Conservation (phyloP, 768 basidiomycete species). For the Kwoniella newhampshirensis region DNA sequence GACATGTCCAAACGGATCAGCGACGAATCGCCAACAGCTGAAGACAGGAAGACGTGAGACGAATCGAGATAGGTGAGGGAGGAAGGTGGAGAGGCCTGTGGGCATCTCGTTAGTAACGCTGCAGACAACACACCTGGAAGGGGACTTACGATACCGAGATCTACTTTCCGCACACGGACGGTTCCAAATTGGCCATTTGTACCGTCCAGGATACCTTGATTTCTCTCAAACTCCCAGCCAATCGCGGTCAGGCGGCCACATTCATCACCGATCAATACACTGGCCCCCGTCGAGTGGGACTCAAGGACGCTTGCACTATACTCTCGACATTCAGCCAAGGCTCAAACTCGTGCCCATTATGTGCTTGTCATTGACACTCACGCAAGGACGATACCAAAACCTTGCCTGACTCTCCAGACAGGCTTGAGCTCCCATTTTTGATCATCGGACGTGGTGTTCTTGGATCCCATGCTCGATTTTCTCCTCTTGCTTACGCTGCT, state of each 20-base stretch:
- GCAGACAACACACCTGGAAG: background rate
- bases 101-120: background rate
- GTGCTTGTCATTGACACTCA: constrained; percentile 22
- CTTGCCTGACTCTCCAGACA: constrained; percentile 48
- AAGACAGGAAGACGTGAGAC: constrained; percentile 42
- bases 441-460: constrained; percentile 1
- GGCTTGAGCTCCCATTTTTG: constrained; percentile 36
- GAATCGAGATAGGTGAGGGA: constrained; percentile 42
- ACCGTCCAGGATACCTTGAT: constrained; percentile 17
- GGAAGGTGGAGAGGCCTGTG: constrained; percentile 44
- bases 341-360: background rate
- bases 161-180: constrained; percentile 21
- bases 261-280: constrained; percentile 46
- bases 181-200: constrained; percentile 15
- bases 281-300: constrained; percentile 20
- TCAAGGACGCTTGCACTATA: constrained; percentile 32
- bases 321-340: background rate
- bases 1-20: constrained; percentile 26
- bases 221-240: constrained; percentile 27
- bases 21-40: constrained; percentile 44
- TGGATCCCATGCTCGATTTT: constrained; percentile 33
- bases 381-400: constrained; percentile 49
- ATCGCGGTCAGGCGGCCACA: constrained; percentile 40
- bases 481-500: constrained; percentile 39
- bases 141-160: constrained; percentile 43